Percentiles rank a stretch among this genome's conserved stretches.
Evolutionary conservation across 2,329 filamentous ascomycete genomes (phyloP).

Genomic region (Fusarium caatingaense): DNA sequence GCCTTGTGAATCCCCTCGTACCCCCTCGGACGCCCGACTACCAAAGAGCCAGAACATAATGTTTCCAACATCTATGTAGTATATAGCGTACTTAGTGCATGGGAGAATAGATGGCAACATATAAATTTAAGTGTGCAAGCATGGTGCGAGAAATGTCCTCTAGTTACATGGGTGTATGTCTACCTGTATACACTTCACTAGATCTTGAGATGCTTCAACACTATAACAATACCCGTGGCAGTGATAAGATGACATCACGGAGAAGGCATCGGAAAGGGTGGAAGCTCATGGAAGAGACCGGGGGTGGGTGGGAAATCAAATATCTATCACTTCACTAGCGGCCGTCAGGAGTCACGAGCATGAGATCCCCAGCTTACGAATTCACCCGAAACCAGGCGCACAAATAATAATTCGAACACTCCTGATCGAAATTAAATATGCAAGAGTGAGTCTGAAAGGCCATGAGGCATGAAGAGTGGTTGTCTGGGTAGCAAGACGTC

Average conservation of each 20-base stretch:
- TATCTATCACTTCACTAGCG: neutral
- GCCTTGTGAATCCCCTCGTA: constrained; percentile 21
- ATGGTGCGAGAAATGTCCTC: neutral
- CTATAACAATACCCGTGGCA: neutral
- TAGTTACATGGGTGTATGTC: neutral
- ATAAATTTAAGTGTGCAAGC: neutral
- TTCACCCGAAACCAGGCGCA: constrained; percentile 8
- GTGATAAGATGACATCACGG: neutral
- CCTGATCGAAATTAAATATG: constrained; percentile 10
- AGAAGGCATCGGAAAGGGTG: accelerated
- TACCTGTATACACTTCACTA: neutral
- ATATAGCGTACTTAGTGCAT: accelerated
- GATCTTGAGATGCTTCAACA: constrained; percentile 14
- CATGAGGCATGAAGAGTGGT: neutral
- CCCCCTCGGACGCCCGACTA: neutral
- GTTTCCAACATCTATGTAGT: accelerated
- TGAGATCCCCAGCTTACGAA: neutral
- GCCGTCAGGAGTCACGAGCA: constrained; percentile 2
- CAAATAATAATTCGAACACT: constrained; percentile 19
- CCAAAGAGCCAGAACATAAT: neutral
- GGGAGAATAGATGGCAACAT: accelerated
- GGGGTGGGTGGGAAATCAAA: constrained; percentile 1
- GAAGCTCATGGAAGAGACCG: neutral
- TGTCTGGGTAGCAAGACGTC: constrained; percentile 12
- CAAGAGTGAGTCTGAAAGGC: neutral